Evolutionary conservation across 345 rosid genomes (phyloP), one percentile per base, ranked within the genome.

Genomic region (Nasturtium officinale): DNA sequence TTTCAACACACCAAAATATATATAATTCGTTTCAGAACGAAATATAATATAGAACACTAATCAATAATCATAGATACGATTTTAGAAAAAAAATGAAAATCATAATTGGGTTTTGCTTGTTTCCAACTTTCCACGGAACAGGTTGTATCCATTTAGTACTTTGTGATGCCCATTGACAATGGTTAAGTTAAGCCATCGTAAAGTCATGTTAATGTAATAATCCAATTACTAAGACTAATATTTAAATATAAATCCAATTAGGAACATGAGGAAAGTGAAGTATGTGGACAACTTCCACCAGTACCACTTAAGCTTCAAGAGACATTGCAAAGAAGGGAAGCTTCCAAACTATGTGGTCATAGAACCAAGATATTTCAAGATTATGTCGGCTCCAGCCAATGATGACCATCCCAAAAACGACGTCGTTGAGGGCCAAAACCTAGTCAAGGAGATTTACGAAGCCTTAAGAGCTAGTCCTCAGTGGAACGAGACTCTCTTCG

Each of bases 341-440:
- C 91, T 93, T 2, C 97, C 98, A 10, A 93, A 93, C 77, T 90
- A 93, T 15, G 94, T 86, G 8, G 87, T 90, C 67, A 78, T 93
- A 3, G 98, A 93, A 65, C 98, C 86, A 3, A 78, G 97, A 33
- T 93, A 79, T 60, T 86, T 68, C 35, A 93, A 89, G 73, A 30
- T 90, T 9, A n/a, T 80, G 48, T 72, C 86, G 0, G 67, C 84
- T 4, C 85, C 87, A 2, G 97, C 90, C 21, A 90, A 86, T 20
- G 98, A 93, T 43, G 97, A 93, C 30, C 97, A 89, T 61, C 98
- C 98, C 8, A 83, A 88, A 5, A 96, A 92, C 53, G 95, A 90
- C 60, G 77, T 92, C 43, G 84, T 83, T 0, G 84, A 90, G 18
- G 98, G 98, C 7, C 96, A 92, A 74, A 89, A 79, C 38, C 81